These are phyloP conservation scores for Leccinellum luteum DNA, from an alignment of 768 basidiomycete genomes.

Conservation along the genomic window DNA sequence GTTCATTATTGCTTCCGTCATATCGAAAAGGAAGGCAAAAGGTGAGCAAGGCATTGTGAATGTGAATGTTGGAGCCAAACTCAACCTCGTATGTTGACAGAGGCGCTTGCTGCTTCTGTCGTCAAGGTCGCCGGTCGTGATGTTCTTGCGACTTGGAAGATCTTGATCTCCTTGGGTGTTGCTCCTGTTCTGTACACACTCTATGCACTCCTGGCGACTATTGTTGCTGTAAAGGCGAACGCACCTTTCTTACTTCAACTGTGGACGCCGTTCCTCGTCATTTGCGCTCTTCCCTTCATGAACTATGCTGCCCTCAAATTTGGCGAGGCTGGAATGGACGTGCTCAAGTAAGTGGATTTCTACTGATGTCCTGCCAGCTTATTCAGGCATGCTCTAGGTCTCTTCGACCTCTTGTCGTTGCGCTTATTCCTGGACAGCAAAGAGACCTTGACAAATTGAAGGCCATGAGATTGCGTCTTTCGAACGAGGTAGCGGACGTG, in stretches of 20 bases:
- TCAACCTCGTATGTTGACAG: slow-evolving; percentile 37
- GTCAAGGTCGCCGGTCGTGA: slow-evolving; percentile 97
- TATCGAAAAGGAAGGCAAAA: slow-evolving; percentile 87
- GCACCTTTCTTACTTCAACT: slow-evolving; percentile 62
- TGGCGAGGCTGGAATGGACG: slow-evolving; percentile 97
- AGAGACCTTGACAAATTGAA: slow-evolving; percentile 74
- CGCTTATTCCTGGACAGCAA: slow-evolving; percentile 86
- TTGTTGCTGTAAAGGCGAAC: slow-evolving; percentile 65
- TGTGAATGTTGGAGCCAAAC: background rate
- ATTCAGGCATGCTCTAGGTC: slow-evolving; percentile 53
- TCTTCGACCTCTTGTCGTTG: slow-evolving; percentile 82
- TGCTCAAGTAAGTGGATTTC: slow-evolving; percentile 75
- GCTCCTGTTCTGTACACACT: slow-evolving; percentile 82
- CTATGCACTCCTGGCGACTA: slow-evolving; percentile 78
- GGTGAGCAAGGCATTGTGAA: slow-evolving; percentile 40
- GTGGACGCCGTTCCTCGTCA: slow-evolving; percentile 75
- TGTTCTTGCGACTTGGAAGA: slow-evolving; percentile 97
- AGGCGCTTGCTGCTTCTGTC: slow-evolving; percentile 91
- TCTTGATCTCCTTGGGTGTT: slow-evolving; percentile 88
- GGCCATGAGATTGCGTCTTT: slow-evolving; percentile 65
- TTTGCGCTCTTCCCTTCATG: slow-evolving; percentile 77
- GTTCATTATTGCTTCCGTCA: slow-evolving; percentile 84
- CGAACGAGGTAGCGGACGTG: slow-evolving; percentile 79
- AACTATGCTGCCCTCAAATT: slow-evolving; percentile 94
- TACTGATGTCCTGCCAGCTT: background rate